Conservation (phyloP, 176 grass and related monocot genomes). For the Oryza coarctata region DNA sequence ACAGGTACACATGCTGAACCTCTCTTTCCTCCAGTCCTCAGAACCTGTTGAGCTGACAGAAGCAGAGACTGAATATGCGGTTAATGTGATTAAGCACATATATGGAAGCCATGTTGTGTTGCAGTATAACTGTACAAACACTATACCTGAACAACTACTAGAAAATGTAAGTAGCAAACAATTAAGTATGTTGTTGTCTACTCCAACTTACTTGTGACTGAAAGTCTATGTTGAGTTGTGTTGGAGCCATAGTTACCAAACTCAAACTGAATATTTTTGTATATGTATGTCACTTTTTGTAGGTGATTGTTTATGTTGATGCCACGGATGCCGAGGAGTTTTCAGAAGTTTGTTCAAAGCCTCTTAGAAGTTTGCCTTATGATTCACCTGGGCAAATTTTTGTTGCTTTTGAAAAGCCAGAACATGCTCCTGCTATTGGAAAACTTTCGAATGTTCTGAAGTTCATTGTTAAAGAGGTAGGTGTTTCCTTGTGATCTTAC, state of each 20-base stretch:
- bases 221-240: too few relatives aligned
- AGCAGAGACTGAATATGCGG: slow-evolving; percentile 88
- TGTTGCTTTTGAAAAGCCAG: slow-evolving; percentile 92
- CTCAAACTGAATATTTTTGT: slow-evolving; percentile 1
- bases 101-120: slow-evolving; percentile 73
- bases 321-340: slow-evolving; percentile 83
- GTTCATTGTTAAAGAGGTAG: slow-evolving; percentile 92
- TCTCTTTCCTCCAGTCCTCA: slow-evolving; percentile 56
- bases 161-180: slow-evolving; percentile 61
- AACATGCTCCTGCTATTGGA: slow-evolving; percentile 64
- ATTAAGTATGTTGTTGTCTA: slow-evolving; percentile 28
- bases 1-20: slow-evolving; percentile 28
- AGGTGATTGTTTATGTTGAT: slow-evolving; percentile 90
- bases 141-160: slow-evolving; percentile 80
- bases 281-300: slow-evolving; percentile 38
- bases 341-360: slow-evolving; percentile 68
- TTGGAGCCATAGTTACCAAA: slow-evolving; percentile 19
- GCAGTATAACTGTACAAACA: slow-evolving; percentile 97
- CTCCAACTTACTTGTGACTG: too few relatives aligned
- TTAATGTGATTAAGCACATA: slow-evolving; percentile 94
- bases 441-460: slow-evolving; percentile 84
- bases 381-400: slow-evolving; percentile 85
- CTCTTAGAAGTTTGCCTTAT: slow-evolving; percentile 71
- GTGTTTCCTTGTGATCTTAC: neutral
- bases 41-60: slow-evolving; percentile 90